Percentiles rank a stretch among this genome's conserved stretches.
Conservation (phyloP, 2,329 filamentous ascomycete species). For the Monilinia vaccinii-corymbosi region DNA sequence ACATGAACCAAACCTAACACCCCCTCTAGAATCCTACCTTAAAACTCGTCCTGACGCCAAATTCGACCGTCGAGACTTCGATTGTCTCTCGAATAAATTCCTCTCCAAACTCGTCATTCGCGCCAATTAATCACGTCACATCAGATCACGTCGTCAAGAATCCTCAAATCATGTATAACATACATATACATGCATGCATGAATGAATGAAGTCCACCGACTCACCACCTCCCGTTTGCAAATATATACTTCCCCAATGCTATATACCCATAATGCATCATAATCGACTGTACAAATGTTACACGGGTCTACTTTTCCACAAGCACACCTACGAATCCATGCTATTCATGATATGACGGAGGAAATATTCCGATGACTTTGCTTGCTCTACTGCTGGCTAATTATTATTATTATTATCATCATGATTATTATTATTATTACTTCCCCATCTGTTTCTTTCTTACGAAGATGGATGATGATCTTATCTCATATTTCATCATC, state of each 20-base stretch:
- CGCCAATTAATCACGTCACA: slow-evolving; percentile 54
- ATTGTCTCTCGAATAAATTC: slow-evolving; percentile 95
- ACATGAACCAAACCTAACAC: slow-evolving; percentile 34
- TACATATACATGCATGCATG: neutral
- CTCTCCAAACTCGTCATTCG: slow-evolving; percentile 92
- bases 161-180: neutral
- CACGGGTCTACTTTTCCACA: neutral
- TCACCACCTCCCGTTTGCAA: slow-evolving; percentile 13
- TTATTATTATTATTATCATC: neutral
- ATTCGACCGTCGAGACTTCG: slow-evolving; percentile 88
- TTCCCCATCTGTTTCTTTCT: neutral
- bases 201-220: neutral
- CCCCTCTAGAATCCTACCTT: slow-evolving; percentile 69
- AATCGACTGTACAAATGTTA: slow-evolving; percentile 23
- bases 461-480: neutral
- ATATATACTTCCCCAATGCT: slow-evolving; percentile 20
- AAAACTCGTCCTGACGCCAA: slow-evolving; percentile 65
- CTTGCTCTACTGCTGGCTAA: neutral
- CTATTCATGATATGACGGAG: neutral
- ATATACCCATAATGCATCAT: slow-evolving; percentile 27
- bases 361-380: neutral
- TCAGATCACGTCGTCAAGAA: neutral
- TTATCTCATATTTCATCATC: neutral
- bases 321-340: neutral
- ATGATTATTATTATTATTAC: no score